Base-by-base conservation (phyloP, 2,329 filamentous ascomycete species). In the Fusarium sp. region DNA sequence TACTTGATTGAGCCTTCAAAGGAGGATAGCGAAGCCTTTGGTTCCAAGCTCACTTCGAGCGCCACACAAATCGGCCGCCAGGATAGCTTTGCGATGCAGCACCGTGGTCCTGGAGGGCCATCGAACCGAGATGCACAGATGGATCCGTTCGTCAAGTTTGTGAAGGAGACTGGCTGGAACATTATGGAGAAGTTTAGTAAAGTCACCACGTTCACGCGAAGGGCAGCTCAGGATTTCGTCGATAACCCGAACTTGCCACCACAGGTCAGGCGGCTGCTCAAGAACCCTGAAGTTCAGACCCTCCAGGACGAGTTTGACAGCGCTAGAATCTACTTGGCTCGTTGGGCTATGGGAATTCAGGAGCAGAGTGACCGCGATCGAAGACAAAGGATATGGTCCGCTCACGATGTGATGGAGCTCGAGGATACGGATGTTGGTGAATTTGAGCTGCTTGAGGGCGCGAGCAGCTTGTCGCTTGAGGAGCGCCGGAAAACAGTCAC, bases 301-400 rank as follows among this genome's bases (percentile, higher is more conserved):
- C 83, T 99, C 24, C 95, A 98, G 80, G 95, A 98, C 69, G 97
- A 99, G 81, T 99, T 98, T 78, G 97, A 99, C 85, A 98, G 95
- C 78, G 97, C 97, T 5, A 90, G 97, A 74, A 88, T 99, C 69
- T 99, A 99, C 80, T 88, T 99, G 43, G 97, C 97, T 24, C 89
- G 97, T 73, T 99, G 97, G 97, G 97, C 97, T 3, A 98, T 99
- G 97, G 95, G 95, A 9, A 98, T 99, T 74, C 95, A 97, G 0
- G 97, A 99, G 82, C 97, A 99, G 85, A 96, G 95, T 78, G 97
- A 99, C 80, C 89, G 92, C 43, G 97, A 99, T 78, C 88, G 93
- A 27, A 94, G 92, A 61, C 93, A 95, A 82, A 88, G 95, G 56
- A 95, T 98, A 80, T 99, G 95, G 94, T 98, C 95, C 0, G 96